These are phyloP conservation scores for Phalaenopsis equestris DNA, from an alignment of 106 monocot genomes.

Conservation along the genomic window DNA sequence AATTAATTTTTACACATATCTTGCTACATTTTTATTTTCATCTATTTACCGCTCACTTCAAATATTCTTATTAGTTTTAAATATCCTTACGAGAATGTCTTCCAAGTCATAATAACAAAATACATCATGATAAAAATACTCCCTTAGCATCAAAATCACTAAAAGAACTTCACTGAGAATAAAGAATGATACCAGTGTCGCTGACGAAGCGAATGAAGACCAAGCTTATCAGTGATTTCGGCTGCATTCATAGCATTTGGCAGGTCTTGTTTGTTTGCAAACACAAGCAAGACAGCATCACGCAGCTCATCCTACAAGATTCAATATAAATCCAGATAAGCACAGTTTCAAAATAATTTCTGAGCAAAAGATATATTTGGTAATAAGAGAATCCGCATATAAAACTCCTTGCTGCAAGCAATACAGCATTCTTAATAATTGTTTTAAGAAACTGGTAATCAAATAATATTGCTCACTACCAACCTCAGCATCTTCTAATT, in stretches of 20 bases:
- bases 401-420: background rate
- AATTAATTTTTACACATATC: too few species aligned
- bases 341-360: background rate
- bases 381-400: background rate
- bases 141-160: background rate
- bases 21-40: too few species aligned
- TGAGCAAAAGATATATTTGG: background rate
- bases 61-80: background rate
- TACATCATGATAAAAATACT: background rate
- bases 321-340: background rate
- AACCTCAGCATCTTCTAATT: too few species aligned
- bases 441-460: background rate
- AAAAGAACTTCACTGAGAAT: background rate
- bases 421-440: background rate
- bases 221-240: conserved; percentile 24
- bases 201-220: conserved; percentile 17
- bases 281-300: conserved; percentile 20
- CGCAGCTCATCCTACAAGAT: conserved; percentile 18
- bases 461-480: too few species aligned
- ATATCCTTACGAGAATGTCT: background rate
- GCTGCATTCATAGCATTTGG: conserved; percentile 25
- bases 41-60: too few species aligned
- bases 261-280: conserved; percentile 22
- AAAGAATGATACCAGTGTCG: conserved; percentile 11
- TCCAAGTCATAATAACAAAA: background rate